These are phyloP conservation scores for Carex arenaria DNA, from an alignment of 202 grass and related monocot species.

Conservation along the genomic window DNA sequence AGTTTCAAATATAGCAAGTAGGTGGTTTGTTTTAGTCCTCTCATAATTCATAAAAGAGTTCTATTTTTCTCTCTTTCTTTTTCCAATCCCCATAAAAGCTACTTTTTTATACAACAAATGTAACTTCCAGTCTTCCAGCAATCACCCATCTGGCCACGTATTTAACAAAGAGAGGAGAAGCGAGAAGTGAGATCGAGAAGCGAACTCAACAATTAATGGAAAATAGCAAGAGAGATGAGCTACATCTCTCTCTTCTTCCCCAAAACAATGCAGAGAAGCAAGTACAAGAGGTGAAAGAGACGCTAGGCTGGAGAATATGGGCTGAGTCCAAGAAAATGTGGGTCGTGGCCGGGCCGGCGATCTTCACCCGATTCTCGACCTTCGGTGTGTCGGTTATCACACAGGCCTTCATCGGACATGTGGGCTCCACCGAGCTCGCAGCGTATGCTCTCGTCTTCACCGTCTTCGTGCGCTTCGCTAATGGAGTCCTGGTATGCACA, in stretches of 20 bases:
- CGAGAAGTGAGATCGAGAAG: neutral
- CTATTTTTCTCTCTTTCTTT: neutral
- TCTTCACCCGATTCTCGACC: conserved; percentile 75
- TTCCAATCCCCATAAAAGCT: neutral
- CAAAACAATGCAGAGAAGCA: neutral
- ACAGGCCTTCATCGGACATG: conserved; percentile 55
- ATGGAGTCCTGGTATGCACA: conserved; percentile 51
- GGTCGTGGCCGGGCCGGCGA: conserved; percentile 69
- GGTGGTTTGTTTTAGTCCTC: neutral
- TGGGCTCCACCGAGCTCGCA: conserved; percentile 63
- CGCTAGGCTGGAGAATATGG: conserved; percentile 30
- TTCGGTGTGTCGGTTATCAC: conserved; percentile 79
- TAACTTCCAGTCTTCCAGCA: neutral
- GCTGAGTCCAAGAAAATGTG: conserved; percentile 76
- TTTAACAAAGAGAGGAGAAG: neutral
- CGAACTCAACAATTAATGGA: conserved; percentile 4
- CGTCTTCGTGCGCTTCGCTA: conserved; percentile 71
- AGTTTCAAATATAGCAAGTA: neutral
- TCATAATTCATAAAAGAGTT: neutral
- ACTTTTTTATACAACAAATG: neutral
- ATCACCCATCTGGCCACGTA: neutral
- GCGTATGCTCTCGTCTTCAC: conserved; percentile 60
- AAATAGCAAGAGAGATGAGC: conserved; percentile 12
- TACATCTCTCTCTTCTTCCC: conserved; percentile 9
- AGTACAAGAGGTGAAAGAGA: neutral